Evolutionary conservation across 2,329 filamentous ascomycete genomes (phyloP), one percentile per base, ranked within the genome.

Genomic region (Clonostachys chloroleuca): DNA sequence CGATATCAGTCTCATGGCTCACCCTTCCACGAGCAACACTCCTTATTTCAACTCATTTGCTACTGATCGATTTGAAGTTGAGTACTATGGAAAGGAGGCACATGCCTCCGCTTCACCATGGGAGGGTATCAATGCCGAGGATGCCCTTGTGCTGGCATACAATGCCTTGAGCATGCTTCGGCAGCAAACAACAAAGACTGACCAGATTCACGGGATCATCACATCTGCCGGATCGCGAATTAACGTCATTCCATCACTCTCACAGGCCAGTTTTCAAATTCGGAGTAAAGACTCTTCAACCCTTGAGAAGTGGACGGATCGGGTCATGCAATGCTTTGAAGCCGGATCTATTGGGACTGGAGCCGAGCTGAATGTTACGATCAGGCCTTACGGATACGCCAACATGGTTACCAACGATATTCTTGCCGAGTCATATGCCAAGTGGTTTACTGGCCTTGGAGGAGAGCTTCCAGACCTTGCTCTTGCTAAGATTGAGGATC

Each of bases 191-290:
- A 60, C 59, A 6, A 73, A 74, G 0, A 61, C 69, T 10, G 67
- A 77, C 48, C 69, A 75, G 13, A 66, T 80, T n/a, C 73, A 78
- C 51, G 72, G 70, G 42, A 66, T 76, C 3, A 69, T 80, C 45
- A 57, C 60, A 7, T 59, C 71, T 13, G 66, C 62, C 0, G 69
- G 69, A 2, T 62, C 62, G 16, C 52, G 56, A 0, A 55, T 55
- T 5, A 59, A 59, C 6, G 49, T 59, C 34, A 59, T 59, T 2
- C 57, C 57, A 0, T 49, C 49, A 1, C 83, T 84, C 5, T 78
- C 80, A 17, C 77, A 74, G 39, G 77, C 75, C 56, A 85, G 82
- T 6, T 81, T 67, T 54, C 77, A 75, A 39, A 73, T 82, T 55
- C 81, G 80, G 20, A 76, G 68, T 40, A 66, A 73, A 47, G 65